phyloP scores from a whole-genome alignment of 2,329 filamentous ascomycete genomes.

The Aaosphaeria arxii region DNA sequence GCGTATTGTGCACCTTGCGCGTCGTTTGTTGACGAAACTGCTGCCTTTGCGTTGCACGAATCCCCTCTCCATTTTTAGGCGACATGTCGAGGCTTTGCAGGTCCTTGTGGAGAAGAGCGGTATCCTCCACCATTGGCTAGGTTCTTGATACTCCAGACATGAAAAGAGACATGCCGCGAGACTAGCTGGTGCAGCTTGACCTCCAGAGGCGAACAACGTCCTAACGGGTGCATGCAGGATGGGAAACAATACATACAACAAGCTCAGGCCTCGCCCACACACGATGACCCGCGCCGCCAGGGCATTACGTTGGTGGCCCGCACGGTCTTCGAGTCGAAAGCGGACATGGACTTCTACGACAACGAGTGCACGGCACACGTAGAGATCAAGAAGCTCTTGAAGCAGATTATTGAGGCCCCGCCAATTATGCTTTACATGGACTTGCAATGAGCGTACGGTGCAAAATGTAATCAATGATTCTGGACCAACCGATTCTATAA shows the following conservation, averaged over 20 bases:
- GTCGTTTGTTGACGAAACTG: too few species aligned
- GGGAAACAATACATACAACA: constrained; percentile 68
- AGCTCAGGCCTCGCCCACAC: constrained; percentile 52
- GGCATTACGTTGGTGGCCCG: constrained; percentile 65
- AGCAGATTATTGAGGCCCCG: constrained; percentile 21
- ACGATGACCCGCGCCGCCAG: constrained; percentile 59
- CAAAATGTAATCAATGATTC: neutral
- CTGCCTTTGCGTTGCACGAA: too few species aligned
- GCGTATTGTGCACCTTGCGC: too few species aligned
- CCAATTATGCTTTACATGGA: constrained; percentile 31
- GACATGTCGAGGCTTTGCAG: too few species aligned
- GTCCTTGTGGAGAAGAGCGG: too few species aligned
- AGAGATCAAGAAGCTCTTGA: constrained; percentile 43
- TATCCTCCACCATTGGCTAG: too few species aligned
- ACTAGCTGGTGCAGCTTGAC: too few species aligned
- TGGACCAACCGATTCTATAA: too few species aligned
- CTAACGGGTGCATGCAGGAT: constrained; percentile 46
- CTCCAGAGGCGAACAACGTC: too few species aligned
- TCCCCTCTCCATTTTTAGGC: too few species aligned
- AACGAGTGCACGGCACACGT: constrained; percentile 55
- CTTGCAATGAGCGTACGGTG: constrained; percentile 2
- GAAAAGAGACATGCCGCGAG: too few species aligned
- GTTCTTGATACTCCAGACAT: too few species aligned
- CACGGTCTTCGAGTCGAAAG: constrained; percentile 61
- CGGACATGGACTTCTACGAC: constrained; percentile 72